phyloP scores from a whole-genome alignment of 306 rosid genomes.

The Acacia crassicarpa region DNA sequence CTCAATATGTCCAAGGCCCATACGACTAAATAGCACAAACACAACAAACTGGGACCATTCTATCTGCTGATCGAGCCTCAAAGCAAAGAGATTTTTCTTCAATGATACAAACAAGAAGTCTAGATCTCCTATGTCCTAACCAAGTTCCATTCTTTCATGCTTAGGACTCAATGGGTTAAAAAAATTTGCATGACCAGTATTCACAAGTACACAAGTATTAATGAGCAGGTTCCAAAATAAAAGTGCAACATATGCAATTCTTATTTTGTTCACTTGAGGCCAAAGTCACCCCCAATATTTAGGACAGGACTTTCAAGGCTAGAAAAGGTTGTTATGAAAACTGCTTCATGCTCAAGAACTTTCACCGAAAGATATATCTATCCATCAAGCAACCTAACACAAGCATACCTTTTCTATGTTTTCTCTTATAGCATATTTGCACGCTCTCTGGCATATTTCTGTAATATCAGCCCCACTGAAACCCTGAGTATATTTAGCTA shows the following conservation, averaged over 20 bases:
- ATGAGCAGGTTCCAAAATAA: background rate
- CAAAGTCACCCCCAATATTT: no score
- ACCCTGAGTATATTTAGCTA: slow-evolving; percentile 49
- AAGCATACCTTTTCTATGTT: slow-evolving; percentile 50
- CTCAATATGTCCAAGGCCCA: background rate
- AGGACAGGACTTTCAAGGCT: no score
- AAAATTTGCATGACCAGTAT: background rate
- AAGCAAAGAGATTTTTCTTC: background rate
- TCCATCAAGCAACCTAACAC: background rate
- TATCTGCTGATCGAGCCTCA: background rate
- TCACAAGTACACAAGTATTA: background rate
- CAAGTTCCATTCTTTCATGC: background rate
- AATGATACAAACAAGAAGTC: background rate
- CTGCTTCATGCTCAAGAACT: background rate
- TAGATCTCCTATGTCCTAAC: background rate
- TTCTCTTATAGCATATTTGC: slow-evolving; percentile 63
- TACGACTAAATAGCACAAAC: background rate
- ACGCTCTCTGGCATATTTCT: slow-evolving; percentile 57
- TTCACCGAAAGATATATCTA: background rate
- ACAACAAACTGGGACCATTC: background rate
- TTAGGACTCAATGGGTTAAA: background rate
- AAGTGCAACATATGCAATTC: no score
- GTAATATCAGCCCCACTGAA: slow-evolving; percentile 59
- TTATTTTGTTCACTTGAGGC: no score
- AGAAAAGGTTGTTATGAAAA: background rate